These are phyloP conservation scores for Stachybotrys elegans DNA, from an alignment of 2,329 filamentous ascomycete genomes.

Conservation along the genomic window DNA sequence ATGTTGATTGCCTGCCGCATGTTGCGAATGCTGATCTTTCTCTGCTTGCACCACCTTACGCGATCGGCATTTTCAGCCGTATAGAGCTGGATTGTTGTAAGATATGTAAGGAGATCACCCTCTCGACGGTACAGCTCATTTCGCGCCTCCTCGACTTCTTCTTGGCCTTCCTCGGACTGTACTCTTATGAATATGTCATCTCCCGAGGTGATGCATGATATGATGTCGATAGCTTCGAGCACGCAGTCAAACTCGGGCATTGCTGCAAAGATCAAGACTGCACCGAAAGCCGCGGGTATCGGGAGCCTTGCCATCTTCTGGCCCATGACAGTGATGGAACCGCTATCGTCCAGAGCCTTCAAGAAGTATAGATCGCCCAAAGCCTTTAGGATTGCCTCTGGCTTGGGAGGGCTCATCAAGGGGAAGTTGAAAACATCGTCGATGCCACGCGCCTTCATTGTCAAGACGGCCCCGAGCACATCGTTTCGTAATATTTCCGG, in stretches of 20 bases:
- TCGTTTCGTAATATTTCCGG: conserved; percentile 92
- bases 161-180: conserved; percentile 50
- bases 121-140: conserved; percentile 56
- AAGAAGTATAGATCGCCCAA: conserved; percentile 76
- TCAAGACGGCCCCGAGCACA: conserved; percentile 77
- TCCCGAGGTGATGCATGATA: conserved; percentile 57
- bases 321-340: conserved; percentile 69
- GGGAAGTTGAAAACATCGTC: conserved; percentile 78
- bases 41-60: conserved; percentile 51
- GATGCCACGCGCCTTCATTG: conserved; percentile 89
- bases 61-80: conserved; percentile 51
- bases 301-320: conserved; percentile 77
- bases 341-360: conserved; percentile 66
- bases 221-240: conserved; percentile 80
- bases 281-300: conserved; percentile 72
- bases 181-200: conserved; percentile 59
- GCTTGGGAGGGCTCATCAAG: conserved; percentile 74
- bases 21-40: conserved; percentile 53
- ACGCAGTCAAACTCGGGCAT: conserved; percentile 68
- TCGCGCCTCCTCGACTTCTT: conserved; percentile 47
- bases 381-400: conserved; percentile 75
- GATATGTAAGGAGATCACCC: conserved; percentile 60
- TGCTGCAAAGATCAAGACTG: conserved; percentile 77
- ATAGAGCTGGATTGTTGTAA: conserved; percentile 60
- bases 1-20: conserved; percentile 61